Base-by-base conservation (phyloP, 805 yeast species). In the Candida orba region DNA sequence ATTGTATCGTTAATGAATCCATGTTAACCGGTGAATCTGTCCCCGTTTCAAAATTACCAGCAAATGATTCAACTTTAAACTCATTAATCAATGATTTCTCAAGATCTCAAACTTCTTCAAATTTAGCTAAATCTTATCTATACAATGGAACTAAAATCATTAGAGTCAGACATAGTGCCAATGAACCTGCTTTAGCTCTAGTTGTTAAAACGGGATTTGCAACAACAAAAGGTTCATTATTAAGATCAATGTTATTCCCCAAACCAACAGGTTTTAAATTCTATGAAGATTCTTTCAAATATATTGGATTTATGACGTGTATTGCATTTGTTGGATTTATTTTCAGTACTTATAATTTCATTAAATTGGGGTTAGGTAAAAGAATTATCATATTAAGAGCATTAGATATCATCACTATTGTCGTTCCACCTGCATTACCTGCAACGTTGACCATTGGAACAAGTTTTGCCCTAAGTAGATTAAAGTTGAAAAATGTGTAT, bases 21-120 rank as follows among this genome's bases (percentile, higher is more conserved):
- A 93, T 93, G 96, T 72, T 93, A 18, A 93, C 99, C 0, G 99
- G 99, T 34, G 99, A 93, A 62, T 88, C 96, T 41, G 97, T 93
- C 1, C 99, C 99, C 0, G 96, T 93, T 3, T 78, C 96, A 0
- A 93, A 93, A 60, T 49, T 70, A 10, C 74, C 85, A 2, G 87
- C 93, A 2, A 65, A 72, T 1, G 71, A 74, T 14, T 89, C 81
- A 8, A 71, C 81, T 0, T 74, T 88, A 34, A 64, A 64, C n/a
- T 67, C 68, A 18, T 61, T 86, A 39, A 68, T 78, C 3, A 70
- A 70, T n/a, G 81, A 79, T 52, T 78, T 81, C 48, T 66, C 66
- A 22, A 69, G 67, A 40, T 66, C 80, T 3, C 76, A 75, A 49
- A 76, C 84, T 13, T 73, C 86, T 8, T 72, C 81, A 13, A 64